phyloP scores from a whole-genome alignment of 2,329 filamentous ascomycete genomes.

The Colletotrichum viniferum region DNA sequence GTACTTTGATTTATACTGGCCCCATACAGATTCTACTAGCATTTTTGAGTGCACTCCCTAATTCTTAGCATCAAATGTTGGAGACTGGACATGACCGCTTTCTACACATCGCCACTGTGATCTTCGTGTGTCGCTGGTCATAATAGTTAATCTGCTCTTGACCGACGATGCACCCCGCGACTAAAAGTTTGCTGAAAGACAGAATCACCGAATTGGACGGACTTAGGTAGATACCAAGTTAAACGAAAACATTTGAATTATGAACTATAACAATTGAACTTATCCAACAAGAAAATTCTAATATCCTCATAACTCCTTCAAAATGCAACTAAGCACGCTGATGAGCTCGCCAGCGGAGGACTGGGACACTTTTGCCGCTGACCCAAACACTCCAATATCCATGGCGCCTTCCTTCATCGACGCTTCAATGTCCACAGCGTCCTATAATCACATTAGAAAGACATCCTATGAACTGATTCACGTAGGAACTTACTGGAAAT shows the following conservation, averaged over 20 bases:
- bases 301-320: background rate
- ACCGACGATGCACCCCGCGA: too few relatives aligned
- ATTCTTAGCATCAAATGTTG: too few relatives aligned
- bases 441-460: conserved; percentile 27
- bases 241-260: background rate
- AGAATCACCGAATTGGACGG: background rate
- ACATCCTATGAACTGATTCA: background rate
- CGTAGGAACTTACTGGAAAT: conserved; percentile 31
- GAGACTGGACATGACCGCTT: too few relatives aligned
- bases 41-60: too few relatives aligned
- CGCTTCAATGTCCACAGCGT: conserved; percentile 45
- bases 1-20: too few relatives aligned
- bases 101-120: too few relatives aligned
- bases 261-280: background rate
- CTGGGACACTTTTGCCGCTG: conserved; percentile 2
- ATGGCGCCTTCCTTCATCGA: conserved; percentile 33
- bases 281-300: background rate
- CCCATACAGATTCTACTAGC: too few relatives aligned
- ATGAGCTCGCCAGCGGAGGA: background rate
- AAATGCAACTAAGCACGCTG: background rate
- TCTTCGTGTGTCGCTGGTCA: too few relatives aligned
- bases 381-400: conserved; percentile 46
- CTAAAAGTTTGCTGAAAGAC: background rate
- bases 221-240: background rate
- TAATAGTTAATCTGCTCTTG: too few relatives aligned